phyloP scores from a whole-genome alignment of 2,329 filamentous ascomycete species.

The Mycogone perniciosa region DNA sequence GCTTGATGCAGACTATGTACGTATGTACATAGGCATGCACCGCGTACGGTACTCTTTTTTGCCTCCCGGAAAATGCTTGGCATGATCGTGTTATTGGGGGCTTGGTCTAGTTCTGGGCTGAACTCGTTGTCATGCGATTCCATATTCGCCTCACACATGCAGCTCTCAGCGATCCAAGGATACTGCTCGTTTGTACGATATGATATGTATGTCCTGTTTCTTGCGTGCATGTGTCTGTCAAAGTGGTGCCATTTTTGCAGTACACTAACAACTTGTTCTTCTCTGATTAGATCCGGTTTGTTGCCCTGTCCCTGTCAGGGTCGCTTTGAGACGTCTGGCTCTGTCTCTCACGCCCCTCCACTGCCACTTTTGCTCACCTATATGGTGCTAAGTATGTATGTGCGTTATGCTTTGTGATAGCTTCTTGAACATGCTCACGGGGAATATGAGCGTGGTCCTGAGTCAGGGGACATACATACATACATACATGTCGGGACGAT shows the following conservation, averaged over 20 bases:
- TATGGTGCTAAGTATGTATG: not conserved
- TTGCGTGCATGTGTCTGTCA: not conserved
- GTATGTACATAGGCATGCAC: too few species aligned
- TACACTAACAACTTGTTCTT: not conserved
- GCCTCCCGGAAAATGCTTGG: too few species aligned
- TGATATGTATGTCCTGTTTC: not conserved
- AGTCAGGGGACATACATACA: too few species aligned
- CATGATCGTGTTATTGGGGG: too few species aligned
- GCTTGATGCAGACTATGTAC: too few species aligned
- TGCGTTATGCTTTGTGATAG: too few species aligned
- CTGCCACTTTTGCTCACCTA: not conserved
- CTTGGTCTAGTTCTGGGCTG: too few species aligned
- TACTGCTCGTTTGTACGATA: not conserved
- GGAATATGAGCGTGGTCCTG: too few species aligned
- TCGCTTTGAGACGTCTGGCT: not conserved
- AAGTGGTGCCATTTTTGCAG: not conserved
- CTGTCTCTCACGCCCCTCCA: not conserved
- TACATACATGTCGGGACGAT: too few species aligned
- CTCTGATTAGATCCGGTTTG: not conserved
- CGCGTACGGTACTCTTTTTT: too few species aligned
- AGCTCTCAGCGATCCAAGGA: not conserved
- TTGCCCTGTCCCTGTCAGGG: slow-evolving; percentile 1
- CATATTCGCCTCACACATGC: not conserved
- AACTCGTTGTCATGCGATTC: too few species aligned
- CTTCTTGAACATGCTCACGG: too few species aligned